phyloP scores from a whole-genome alignment of 2,329 filamentous ascomycete genomes.

The Fusarium torulosum region DNA sequence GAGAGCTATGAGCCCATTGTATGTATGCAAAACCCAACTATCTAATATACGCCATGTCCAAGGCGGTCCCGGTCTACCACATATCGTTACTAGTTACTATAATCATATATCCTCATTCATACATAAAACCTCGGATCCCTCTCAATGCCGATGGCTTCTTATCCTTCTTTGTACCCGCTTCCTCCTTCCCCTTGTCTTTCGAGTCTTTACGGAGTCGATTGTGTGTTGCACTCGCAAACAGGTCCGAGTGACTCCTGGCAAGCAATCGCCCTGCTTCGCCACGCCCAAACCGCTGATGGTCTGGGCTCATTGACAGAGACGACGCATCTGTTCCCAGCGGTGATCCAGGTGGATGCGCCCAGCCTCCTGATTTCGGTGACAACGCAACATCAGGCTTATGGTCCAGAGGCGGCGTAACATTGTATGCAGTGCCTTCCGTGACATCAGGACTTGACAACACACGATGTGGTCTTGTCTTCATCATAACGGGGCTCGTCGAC shows the following conservation, averaged over 20 bases:
- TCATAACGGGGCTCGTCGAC: slow-evolving; percentile 56
- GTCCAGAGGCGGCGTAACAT: slow-evolving; percentile 59
- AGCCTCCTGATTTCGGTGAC: slow-evolving; percentile 49
- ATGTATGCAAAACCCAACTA: not conserved
- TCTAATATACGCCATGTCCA: slow-evolving; percentile 3
- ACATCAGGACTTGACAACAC: slow-evolving; percentile 61
- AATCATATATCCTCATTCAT: slow-evolving; percentile 35
- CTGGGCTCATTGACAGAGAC: slow-evolving; percentile 51
- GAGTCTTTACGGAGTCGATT: slow-evolving; percentile 62
- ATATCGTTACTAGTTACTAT: not conserved
- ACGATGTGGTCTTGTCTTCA: slow-evolving; percentile 55
- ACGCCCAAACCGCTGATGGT: slow-evolving; percentile 61
- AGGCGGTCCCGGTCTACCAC: not conserved
- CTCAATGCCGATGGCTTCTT: slow-evolving; percentile 56
- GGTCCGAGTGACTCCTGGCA: slow-evolving; percentile 42
- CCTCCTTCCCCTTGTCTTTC: slow-evolving; percentile 62
- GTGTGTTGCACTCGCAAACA: slow-evolving; percentile 59
- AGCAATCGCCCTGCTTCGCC: slow-evolving; percentile 54
- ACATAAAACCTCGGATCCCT: slow-evolving; percentile 58
- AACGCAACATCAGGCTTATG: slow-evolving; percentile 49
- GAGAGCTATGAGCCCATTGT: not conserved
- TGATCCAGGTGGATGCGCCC: slow-evolving; percentile 54
- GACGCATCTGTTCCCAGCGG: slow-evolving; percentile 53
- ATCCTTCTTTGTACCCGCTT: slow-evolving; percentile 53
- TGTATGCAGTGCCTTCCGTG: slow-evolving; percentile 58